These are phyloP conservation scores for Kodamaea alishanica DNA, from an alignment of 1,139 yeast species.

Conservation along the genomic window DNA sequence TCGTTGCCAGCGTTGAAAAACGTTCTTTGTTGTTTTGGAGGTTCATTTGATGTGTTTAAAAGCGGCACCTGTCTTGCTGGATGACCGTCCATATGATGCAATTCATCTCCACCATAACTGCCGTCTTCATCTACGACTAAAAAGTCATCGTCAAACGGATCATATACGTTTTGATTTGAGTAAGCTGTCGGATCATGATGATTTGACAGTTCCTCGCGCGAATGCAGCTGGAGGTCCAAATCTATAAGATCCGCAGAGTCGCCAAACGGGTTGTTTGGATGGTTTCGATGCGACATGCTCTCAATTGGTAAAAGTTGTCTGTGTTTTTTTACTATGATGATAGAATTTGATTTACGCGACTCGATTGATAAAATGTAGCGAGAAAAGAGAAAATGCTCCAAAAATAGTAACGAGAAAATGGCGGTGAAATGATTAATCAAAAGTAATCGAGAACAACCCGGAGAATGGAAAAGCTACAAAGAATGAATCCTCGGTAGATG, in stretches of 20 bases:
- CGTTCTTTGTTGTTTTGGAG: constrained; percentile 13
- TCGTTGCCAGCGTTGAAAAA: constrained; percentile 12
- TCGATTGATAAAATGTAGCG: too few relatives aligned
- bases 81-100: neutral
- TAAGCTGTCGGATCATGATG: too few relatives aligned
- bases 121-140: constrained; percentile 34
- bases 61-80: constrained; percentile 24
- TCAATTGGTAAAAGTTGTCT: constrained; percentile 1
- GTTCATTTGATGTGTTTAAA: constrained; percentile 19
- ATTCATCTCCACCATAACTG: constrained; percentile 7
- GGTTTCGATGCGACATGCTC: constrained; percentile 7
- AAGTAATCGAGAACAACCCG: too few relatives aligned
- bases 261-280: constrained; percentile 11
- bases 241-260: constrained; percentile 30
- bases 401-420: too few relatives aligned
- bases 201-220: neutral
- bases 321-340: neutral
- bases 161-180: constrained; percentile 4
- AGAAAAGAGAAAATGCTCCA: too few relatives aligned
- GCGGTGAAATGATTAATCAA: too few relatives aligned
- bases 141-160: constrained; percentile 39
- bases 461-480: too few relatives aligned
- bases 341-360: too few relatives aligned
- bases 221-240: constrained; percentile 18
- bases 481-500: too few relatives aligned